Conservation (phyloP, 1,139 yeast species). For the Zhuliangozyma parablackwelliae region DNA sequence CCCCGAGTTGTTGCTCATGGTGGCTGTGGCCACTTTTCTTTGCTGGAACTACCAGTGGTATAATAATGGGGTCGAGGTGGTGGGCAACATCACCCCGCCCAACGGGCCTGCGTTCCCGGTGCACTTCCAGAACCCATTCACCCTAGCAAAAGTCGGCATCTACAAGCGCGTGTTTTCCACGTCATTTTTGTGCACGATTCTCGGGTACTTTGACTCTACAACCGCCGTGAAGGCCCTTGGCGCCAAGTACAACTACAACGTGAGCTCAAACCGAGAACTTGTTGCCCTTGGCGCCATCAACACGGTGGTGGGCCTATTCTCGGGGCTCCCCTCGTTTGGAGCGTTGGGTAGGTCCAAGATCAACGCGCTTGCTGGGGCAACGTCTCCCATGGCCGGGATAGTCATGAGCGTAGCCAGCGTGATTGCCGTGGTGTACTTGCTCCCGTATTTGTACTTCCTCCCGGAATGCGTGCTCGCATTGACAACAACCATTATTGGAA, state of each 20-base stretch:
- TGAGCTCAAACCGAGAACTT: slow-evolving; percentile 30
- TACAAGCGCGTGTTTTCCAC: slow-evolving; percentile 24
- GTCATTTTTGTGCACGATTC: slow-evolving; percentile 26
- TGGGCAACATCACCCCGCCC: slow-evolving; percentile 22
- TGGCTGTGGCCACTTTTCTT: slow-evolving; percentile 22
- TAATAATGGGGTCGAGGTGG: slow-evolving; percentile 24
- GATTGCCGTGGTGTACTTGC: slow-evolving; percentile 19
- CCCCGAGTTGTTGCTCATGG: slow-evolving; percentile 32
- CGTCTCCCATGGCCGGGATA: slow-evolving; percentile 28
- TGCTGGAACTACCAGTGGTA: slow-evolving; percentile 22
- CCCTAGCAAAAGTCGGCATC: slow-evolving; percentile 13
- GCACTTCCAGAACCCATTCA: slow-evolving; percentile 20
- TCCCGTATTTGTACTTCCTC: slow-evolving; percentile 22
- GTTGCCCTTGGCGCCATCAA: slow-evolving; percentile 31
- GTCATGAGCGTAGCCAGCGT: slow-evolving; percentile 23
- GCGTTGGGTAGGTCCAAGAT: slow-evolving; percentile 36
- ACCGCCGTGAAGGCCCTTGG: slow-evolving; percentile 31
- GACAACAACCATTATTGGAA: slow-evolving; percentile 33
- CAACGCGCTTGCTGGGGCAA: slow-evolving; percentile 30
- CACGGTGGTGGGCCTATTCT: slow-evolving; percentile 22
- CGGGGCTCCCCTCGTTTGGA: slow-evolving; percentile 34
- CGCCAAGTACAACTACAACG: slow-evolving; percentile 26
- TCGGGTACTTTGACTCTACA: slow-evolving; percentile 32
- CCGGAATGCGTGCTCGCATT: slow-evolving; percentile 33
- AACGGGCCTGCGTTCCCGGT: no score